Percentiles rank a stretch among this genome's conserved stretches.
Conservation (phyloP, 2,329 filamentous ascomycete species). For the Falciphora oryzae region DNA sequence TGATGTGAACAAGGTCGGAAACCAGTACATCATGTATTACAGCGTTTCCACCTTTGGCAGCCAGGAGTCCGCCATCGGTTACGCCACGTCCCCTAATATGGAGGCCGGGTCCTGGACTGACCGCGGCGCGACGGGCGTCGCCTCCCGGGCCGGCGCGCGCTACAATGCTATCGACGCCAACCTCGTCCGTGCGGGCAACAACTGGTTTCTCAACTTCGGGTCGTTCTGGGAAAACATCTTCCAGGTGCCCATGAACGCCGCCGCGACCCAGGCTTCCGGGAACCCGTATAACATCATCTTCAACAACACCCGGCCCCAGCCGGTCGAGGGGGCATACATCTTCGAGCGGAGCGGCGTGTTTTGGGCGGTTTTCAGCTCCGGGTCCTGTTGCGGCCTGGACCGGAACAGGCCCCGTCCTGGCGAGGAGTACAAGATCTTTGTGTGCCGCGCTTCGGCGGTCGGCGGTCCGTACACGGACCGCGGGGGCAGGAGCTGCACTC, state of each 20-base stretch:
- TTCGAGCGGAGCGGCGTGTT: slow-evolving; percentile 51
- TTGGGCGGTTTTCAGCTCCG: slow-evolving; percentile 59
- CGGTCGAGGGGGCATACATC: slow-evolving; percentile 47
- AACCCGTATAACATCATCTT: slow-evolving; percentile 34
- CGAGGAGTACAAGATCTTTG: slow-evolving; percentile 60
- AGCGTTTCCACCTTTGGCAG: slow-evolving; percentile 54
- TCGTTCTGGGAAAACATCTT: slow-evolving; percentile 64
- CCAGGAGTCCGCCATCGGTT: slow-evolving; percentile 55
- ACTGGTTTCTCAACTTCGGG: slow-evolving; percentile 54
- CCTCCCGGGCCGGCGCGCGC: slow-evolving; percentile 30
- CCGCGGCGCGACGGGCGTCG: slow-evolving; percentile 48
- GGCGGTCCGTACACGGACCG: slow-evolving; percentile 53
- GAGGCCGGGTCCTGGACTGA: slow-evolving; percentile 58
- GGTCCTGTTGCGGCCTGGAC: slow-evolving; percentile 58
- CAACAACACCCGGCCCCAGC: neutral
- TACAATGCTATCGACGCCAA: slow-evolving; percentile 60
- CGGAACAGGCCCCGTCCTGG: slow-evolving; percentile 43
- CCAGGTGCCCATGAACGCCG: slow-evolving; percentile 44
- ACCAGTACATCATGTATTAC: slow-evolving; percentile 60
- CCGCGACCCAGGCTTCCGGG: slow-evolving; percentile 21
- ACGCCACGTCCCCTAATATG: slow-evolving; percentile 38
- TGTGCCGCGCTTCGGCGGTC: slow-evolving; percentile 49
- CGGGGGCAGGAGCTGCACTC: slow-evolving; percentile 44
- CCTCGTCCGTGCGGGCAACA: slow-evolving; percentile 38
- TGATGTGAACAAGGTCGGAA: slow-evolving; percentile 52